Base-by-base conservation (phyloP, 805 yeast species). In the Candida lessepsii region DNA sequence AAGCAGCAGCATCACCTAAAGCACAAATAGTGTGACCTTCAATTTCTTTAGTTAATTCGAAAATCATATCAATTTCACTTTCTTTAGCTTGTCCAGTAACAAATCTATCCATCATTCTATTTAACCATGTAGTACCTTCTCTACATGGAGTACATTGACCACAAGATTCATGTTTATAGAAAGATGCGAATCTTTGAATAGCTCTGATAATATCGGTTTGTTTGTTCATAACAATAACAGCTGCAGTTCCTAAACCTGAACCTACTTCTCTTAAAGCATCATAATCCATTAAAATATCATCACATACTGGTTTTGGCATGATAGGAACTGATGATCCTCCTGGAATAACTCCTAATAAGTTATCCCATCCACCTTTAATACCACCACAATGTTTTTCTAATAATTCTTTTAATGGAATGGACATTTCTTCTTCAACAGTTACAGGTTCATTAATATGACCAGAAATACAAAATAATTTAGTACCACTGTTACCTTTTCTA, bases 61-160 rank as follows among this genome's bases (percentile, higher is more conserved):
- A 74, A 44, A 88, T 80, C 86, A 79, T 80, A 58, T 87, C 96
- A 54, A 87, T 87, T 64, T 87, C 96, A 50, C 78, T 78, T 56
- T 76, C 81, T 45, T 76, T 73, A 34, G 93, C 95, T 70, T 86
- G 93, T 37, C 96, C 96, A 44, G 66, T 65, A 47, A 70, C 77
- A 61, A 87, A 77, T 58, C 96, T 77, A 59, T 82, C 83, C 96
- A 87, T 87, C 78, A 86, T 81, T 66, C 79, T 83, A 45, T 75
- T 71, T 53, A 87, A 70, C 84, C 91, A 87, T 15, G 95, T 83
- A 31, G 96, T 86, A 43, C 96, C 96, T 68, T 87, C 96, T 62
- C 96, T 80, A 69, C 96, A 87, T 44, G 96, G 96, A 3, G 96
- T 87, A 71, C 96, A 87, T 70, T 87, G 96, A 44, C 96, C 95